Percentiles rank a stretch among this genome's conserved stretches.
Evolutionary conservation across 2,329 filamentous ascomycete genomes (phyloP).

Genomic region (Lachnellula hyalina): DNA sequence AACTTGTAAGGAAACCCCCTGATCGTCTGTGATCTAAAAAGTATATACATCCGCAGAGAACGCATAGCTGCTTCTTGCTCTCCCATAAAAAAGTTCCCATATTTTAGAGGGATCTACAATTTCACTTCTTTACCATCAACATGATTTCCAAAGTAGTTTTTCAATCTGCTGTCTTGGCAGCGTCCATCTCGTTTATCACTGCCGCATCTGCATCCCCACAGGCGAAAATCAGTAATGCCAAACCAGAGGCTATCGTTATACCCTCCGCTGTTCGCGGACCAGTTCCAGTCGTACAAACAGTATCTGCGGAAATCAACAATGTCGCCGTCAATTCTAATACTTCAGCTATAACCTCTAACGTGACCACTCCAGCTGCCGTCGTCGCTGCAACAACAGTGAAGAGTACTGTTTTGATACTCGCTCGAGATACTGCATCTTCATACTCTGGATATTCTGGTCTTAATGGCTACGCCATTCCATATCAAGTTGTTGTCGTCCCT

Average conservation of each 20-base stretch:
- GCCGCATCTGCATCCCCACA: not conserved
- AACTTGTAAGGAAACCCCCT: not conserved
- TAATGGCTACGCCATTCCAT: slow-evolving; percentile 57
- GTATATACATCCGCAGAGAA: not conserved
- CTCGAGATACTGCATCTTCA: slow-evolving; percentile 44
- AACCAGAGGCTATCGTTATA: slow-evolving; percentile 1
- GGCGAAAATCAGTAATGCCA: not conserved
- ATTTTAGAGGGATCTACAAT: not conserved
- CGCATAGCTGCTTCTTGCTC: not conserved
- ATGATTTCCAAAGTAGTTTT: slow-evolving; percentile 12
- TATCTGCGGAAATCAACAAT: slow-evolving; percentile 12
- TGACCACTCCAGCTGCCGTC: slow-evolving; percentile 3
- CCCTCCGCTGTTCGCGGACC: slow-evolving; percentile 7
- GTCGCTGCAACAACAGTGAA: slow-evolving; percentile 9
- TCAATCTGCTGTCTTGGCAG: slow-evolving; percentile 6
- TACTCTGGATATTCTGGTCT: slow-evolving; percentile 47
- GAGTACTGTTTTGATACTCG: slow-evolving; percentile 51
- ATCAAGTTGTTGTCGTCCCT: slow-evolving; percentile 49
- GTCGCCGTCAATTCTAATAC: slow-evolving; percentile 15
- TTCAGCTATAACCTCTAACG: slow-evolving; percentile 1
- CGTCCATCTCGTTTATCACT: slow-evolving; percentile 4
- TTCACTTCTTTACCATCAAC: not conserved
- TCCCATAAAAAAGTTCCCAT: not conserved
- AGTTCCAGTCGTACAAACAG: slow-evolving; percentile 9
- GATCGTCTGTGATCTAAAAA: not conserved